A percentile compares a stretch with the other conserved stretches of the same genome.
Conservation (phyloP, 805 yeast genomes). For the Metschnikowia vanudenii region DNA sequence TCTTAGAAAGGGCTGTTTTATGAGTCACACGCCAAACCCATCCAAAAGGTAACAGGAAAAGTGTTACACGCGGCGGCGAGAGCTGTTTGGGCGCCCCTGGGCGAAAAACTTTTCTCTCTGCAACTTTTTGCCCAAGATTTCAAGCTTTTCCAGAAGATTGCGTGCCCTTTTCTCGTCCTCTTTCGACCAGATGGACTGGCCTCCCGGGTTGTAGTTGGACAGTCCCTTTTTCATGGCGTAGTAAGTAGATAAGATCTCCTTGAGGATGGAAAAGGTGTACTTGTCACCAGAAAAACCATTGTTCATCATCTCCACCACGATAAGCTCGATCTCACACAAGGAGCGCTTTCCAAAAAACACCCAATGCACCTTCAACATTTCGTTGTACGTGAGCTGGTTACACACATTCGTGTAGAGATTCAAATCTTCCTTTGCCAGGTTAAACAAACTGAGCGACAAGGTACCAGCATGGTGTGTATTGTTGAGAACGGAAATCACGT, state of each 20-base stretch:
- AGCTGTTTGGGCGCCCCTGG: too few species aligned
- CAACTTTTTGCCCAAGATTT: slow-evolving; percentile 10
- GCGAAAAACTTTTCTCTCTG: slow-evolving; percentile 4
- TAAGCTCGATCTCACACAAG: slow-evolving; percentile 35
- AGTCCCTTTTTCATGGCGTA: slow-evolving; percentile 33
- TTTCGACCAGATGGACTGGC: slow-evolving; percentile 35
- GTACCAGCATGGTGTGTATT: slow-evolving; percentile 35
- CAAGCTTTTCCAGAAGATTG: slow-evolving; percentile 23
- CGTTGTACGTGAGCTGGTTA: slow-evolving; percentile 43
- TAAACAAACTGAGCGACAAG: slow-evolving; percentile 36
- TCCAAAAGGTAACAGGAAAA: too few species aligned
- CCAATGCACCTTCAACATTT: slow-evolving; percentile 37
- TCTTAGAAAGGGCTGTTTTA: too few species aligned
- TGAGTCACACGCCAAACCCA: too few species aligned
- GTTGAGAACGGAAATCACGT: slow-evolving; percentile 24
- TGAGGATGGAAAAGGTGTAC: slow-evolving; percentile 35
- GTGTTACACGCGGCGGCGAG: too few species aligned
- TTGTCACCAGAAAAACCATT: slow-evolving; percentile 41
- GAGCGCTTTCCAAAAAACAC: slow-evolving; percentile 37
- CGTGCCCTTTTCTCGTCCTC: slow-evolving; percentile 36
- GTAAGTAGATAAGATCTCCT: slow-evolving; percentile 35
- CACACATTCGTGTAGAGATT: slow-evolving; percentile 34
- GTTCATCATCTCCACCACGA: slow-evolving; percentile 38
- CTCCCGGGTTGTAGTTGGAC: slow-evolving; percentile 21
- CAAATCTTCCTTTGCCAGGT: slow-evolving; percentile 33